Evolutionary conservation across 2,329 filamentous ascomycete genomes (phyloP), one percentile per base, ranked within the genome.

Genomic region (Parafenestella ontariensis): DNA sequence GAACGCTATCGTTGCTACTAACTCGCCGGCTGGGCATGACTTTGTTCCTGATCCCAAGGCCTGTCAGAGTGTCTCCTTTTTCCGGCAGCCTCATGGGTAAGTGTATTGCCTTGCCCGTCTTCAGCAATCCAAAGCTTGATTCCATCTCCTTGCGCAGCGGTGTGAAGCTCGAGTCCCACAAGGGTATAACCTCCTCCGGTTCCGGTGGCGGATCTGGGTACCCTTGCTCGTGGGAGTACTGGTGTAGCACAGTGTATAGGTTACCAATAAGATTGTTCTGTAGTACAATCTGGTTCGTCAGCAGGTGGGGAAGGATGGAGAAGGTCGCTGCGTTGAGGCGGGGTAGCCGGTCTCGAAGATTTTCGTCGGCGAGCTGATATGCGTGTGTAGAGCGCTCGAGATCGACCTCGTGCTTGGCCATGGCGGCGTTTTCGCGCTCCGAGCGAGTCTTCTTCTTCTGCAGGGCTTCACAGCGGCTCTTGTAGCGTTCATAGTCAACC

Each of bases 401-500:
- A 52, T 95, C 91, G 29, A 80, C 78, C 74, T 95, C 89, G 39
- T 89, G 85, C 72, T 92, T 93, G 53, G 81, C 83, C 33, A 95
- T 78, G 9, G 85, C 82, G 7, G 82, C 81, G 69, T 92, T 91
- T 55, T 96, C 92, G 66, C 90, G 88, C 52, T 90, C 84, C 3
- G 85, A 87, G 51, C 87, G 85, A 33, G 85, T 87, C 20, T 84
- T 79, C 74, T 95, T 95, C 71, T 87, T 88, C 62, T 87, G 81
- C 36, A 87, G 82, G 65, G 85, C 86, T 68, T 90, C 88, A 31
- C 88, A 87, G 58, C 87, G 87, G 64, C 87, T 85, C 73, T 91
- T 87, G 62, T 88, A 88, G 64, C 89, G 86, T 76, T 96, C 92
- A 69, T 87, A 95, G 72, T 96, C 92, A 54, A 93, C 73, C 83